A percentile compares a stretch with the other conserved stretches of the same genome.
These are phyloP conservation scores for Phellinidium pouzarii DNA, from an alignment of 1,284 basidiomycete species.

Conservation along the genomic window DNA sequence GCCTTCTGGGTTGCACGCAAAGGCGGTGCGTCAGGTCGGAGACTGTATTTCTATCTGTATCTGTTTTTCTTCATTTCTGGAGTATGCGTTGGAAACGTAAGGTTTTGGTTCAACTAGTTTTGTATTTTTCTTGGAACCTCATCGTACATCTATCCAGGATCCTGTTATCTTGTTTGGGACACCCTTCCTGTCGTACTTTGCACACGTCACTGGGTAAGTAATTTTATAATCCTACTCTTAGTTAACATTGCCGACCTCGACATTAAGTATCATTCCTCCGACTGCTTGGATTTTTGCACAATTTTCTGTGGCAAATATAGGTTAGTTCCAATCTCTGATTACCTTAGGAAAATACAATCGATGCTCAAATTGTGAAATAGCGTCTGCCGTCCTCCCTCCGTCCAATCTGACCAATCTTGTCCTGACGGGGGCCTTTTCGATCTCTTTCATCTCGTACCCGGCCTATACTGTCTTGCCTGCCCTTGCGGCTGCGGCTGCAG, in stretches of 20 bases:
- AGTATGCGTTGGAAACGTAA: conserved; percentile 75
- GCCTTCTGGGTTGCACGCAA: conserved; percentile 84
- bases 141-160: conserved; percentile 37
- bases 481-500: conserved; percentile 21
- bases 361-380: conserved; percentile 13
- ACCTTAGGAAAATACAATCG: conserved; percentile 31
- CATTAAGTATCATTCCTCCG: conserved; percentile 42
- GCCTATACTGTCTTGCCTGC: conserved; percentile 24
- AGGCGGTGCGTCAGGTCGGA: conserved; percentile 64
- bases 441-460: conserved; percentile 18
- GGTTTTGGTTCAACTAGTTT: conserved; percentile 17
- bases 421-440: conserved; percentile 26
- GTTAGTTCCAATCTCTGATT: conserved; percentile 53
- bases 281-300: conserved; percentile 64
- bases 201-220: conserved; percentile 55
- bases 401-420: conserved; percentile 42
- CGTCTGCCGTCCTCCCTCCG: conserved; percentile 36
- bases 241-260: background rate
- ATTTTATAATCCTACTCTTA: conserved; percentile 22
- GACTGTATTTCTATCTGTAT: conserved; percentile 76
- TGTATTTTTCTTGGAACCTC: background rate
- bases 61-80: conserved; percentile 75
- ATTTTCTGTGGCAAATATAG: conserved; percentile 76
- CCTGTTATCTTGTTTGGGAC: conserved; percentile 84
- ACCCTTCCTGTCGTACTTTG: conserved; percentile 83